phyloP scores from a whole-genome alignment of 2,329 filamentous ascomycete genomes.

The Cadophora gregata region DNA sequence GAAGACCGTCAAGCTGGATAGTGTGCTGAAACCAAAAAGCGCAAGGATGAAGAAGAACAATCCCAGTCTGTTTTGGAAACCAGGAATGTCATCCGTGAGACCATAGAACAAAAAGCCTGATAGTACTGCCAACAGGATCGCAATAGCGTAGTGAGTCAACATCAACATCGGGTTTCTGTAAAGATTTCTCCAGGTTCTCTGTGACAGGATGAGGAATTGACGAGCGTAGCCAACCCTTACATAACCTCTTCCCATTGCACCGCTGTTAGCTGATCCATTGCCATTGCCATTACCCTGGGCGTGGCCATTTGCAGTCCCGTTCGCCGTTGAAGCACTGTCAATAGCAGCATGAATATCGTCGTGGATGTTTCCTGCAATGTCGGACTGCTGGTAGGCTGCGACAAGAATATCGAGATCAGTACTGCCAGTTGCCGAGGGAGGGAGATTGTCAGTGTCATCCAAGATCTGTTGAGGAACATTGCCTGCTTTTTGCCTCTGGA shows the following conservation, averaged over 20 bases:
- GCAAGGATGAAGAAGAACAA: conserved; percentile 98
- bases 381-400: conserved; percentile 75
- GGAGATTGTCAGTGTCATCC: conserved; percentile 73
- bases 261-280: conserved; percentile 56
- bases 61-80: conserved; percentile 96
- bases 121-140: conserved; percentile 91
- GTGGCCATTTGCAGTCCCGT: conserved; percentile 64
- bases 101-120: conserved; percentile 97
- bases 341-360: conserved; percentile 81
- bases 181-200: conserved; percentile 93
- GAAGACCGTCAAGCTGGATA: conserved; percentile 94
- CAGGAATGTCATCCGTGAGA: conserved; percentile 91
- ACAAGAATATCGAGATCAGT: conserved; percentile 87
- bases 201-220: conserved; percentile 89
- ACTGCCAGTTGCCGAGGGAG: conserved; percentile 60
- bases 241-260: conserved; percentile 78
- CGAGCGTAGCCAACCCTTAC: conserved; percentile 77
- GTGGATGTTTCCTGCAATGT: conserved; percentile 74
- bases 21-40: conserved; percentile 93
- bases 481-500: conserved; percentile 58
- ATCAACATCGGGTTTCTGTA: conserved; percentile 98
- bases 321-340: conserved; percentile 66
- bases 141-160: conserved; percentile 97
- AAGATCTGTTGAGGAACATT: conserved; percentile 63
- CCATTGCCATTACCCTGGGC: conserved; percentile 56